A percentile compares a stretch with the other conserved stretches of the same genome.
phyloP scores from a whole-genome alignment of 1,284 basidiomycete genomes.

The Ceratobasidium sp. region DNA sequence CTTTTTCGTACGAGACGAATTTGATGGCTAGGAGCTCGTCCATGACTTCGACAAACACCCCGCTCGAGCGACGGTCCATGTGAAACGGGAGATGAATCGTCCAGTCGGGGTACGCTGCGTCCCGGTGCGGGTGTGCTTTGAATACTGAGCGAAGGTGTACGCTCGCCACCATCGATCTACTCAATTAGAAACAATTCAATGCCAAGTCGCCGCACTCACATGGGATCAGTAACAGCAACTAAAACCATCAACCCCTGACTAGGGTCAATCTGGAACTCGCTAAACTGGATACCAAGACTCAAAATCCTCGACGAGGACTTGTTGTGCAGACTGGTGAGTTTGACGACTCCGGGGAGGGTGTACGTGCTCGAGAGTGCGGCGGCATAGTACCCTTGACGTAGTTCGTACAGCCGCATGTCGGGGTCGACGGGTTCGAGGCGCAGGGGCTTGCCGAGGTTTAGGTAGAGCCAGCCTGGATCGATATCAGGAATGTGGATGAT shows the following conservation, averaged over 20 bases:
- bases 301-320: not conserved
- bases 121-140: not conserved
- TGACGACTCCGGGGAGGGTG: slow-evolving; percentile 12
- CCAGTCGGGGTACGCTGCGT: slow-evolving; percentile 21
- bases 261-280: slow-evolving; percentile 33
- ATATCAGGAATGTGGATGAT: too few relatives aligned
- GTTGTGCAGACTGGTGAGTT: slow-evolving; percentile 6
- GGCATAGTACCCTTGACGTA: slow-evolving; percentile 25
- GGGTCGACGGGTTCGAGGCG: not conserved
- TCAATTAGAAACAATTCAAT: too few relatives aligned
- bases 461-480: slow-evolving; percentile 33
- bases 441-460: slow-evolving; percentile 9
- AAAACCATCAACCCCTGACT: slow-evolving; percentile 23
- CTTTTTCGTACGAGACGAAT: slow-evolving; percentile 24
- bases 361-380: slow-evolving; percentile 10
- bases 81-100: slow-evolving; percentile 15
- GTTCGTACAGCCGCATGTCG: slow-evolving; percentile 28
- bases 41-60: slow-evolving; percentile 29
- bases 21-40: slow-evolving; percentile 25
- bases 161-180: slow-evolving; percentile 6
- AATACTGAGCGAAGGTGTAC: slow-evolving; percentile 8
- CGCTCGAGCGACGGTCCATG: slow-evolving; percentile 19
- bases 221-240: not conserved
- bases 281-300: slow-evolving; percentile 14
- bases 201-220: too few relatives aligned